phyloP scores from a whole-genome alignment of 2,329 filamentous ascomycete species.

The Aspergillus oerlinghausenensis region DNA sequence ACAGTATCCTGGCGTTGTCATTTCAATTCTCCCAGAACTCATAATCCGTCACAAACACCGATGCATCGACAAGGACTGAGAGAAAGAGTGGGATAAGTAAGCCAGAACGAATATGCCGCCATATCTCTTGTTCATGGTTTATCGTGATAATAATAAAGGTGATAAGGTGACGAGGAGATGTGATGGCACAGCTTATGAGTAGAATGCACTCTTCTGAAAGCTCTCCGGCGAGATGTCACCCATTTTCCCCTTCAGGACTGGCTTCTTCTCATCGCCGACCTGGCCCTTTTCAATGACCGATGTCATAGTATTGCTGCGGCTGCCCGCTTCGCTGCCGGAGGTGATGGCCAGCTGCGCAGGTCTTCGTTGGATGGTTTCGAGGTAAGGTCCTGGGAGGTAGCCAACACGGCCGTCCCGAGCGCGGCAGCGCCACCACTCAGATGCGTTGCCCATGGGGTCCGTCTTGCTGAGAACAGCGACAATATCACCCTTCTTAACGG shows the following conservation, averaged over 20 bases:
- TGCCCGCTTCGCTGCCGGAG: conserved; percentile 37
- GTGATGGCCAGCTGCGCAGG: conserved; percentile 43
- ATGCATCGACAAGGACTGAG: neutral
- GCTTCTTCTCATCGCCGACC: conserved; percentile 36
- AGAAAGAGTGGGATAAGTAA: neutral
- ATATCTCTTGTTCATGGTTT: neutral
- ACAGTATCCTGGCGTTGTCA: neutral
- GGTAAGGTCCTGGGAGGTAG: conserved; percentile 85
- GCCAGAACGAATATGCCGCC: neutral
- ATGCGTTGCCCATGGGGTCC: conserved; percentile 85
- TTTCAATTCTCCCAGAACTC: neutral
- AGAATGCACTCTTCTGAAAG: conserved; percentile 67
- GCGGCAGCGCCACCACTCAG: conserved; percentile 96
- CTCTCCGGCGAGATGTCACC: conserved; percentile 64
- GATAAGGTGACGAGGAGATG: neutral
- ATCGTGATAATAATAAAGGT: neutral
- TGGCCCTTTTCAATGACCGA: conserved; percentile 15
- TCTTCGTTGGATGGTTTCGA: conserved; percentile 67
- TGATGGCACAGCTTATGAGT: conserved; percentile 45
- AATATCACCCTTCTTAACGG: conserved; percentile 90
- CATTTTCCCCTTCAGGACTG: conserved; percentile 54
- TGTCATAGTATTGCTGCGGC: conserved; percentile 53
- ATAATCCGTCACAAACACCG: neutral
- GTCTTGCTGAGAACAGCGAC: conserved; percentile 90
- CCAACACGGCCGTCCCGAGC: conserved; percentile 85